These are phyloP conservation scores for Sporothrix curviconia DNA, from an alignment of 2,329 filamentous ascomycete genomes.

Conservation along the genomic window DNA sequence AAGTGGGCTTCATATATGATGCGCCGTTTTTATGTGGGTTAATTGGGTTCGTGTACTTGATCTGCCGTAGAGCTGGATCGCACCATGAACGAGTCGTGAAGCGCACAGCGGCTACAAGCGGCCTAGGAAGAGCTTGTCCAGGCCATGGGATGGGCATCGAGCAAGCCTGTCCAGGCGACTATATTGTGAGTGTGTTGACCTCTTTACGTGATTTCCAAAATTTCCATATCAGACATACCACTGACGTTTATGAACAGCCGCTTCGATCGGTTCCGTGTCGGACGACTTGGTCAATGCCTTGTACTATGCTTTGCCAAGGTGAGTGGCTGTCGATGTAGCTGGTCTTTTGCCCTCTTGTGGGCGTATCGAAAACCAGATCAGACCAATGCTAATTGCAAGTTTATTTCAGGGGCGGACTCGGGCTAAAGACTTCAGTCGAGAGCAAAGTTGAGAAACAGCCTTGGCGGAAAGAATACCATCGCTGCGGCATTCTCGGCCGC, in stretches of 20 bases:
- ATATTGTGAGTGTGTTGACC: conserved; percentile 47
- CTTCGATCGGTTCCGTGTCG: conserved; percentile 74
- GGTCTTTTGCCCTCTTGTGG: no score
- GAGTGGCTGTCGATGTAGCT: conserved; percentile 18
- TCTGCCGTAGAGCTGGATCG: conserved; percentile 43
- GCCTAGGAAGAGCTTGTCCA: conserved; percentile 63
- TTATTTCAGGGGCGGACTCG: no score
- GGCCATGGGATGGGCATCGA: conserved; percentile 53
- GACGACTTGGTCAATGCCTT: conserved; percentile 55
- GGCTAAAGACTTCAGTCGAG: conserved; percentile 31
- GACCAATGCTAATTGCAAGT: neutral
- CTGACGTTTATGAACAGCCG: conserved; percentile 42
- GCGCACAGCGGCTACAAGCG: conserved; percentile 61
- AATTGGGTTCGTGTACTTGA: conserved; percentile 11
- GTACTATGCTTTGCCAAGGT: conserved; percentile 52
- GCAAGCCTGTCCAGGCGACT: conserved; percentile 61
- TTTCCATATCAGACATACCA: no score
- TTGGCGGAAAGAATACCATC: conserved; percentile 10
- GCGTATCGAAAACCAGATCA: neutral
- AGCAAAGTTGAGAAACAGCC: conserved; percentile 30
- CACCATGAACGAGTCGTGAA: conserved; percentile 43
- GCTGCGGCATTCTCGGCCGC: neutral
- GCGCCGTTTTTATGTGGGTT: neutral
- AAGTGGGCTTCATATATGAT: conserved; percentile 26
- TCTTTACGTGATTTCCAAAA: neutral